Conservation (phyloP, 1,284 basidiomycete genomes). For the Microbotryomycetes sp. region DNA sequence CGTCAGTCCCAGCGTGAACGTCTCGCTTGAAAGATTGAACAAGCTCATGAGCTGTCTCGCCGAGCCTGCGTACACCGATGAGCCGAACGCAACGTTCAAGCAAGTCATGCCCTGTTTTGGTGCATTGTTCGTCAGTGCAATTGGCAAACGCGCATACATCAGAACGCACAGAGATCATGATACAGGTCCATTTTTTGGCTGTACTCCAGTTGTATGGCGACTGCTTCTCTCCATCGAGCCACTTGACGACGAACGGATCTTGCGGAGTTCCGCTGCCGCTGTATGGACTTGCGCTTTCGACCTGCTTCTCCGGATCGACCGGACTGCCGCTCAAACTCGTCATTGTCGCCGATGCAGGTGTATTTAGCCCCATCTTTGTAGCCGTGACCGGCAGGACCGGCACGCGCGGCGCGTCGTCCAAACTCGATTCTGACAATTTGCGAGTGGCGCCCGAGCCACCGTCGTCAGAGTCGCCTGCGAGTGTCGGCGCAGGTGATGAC, state of each 20-base stretch:
- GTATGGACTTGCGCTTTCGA: neutral
- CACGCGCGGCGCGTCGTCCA: neutral
- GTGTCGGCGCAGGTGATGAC: neutral
- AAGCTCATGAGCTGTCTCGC: slow-evolving; percentile 48
- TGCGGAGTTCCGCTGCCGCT: slow-evolving; percentile 38
- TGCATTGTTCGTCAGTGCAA: slow-evolving; percentile 37
- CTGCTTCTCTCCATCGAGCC: slow-evolving; percentile 52
- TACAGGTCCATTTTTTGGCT: slow-evolving; percentile 45
- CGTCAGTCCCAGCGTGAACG: slow-evolving; percentile 32
- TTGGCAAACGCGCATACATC: slow-evolving; percentile 5
- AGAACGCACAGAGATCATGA: neutral
- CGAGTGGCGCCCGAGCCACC: neutral
- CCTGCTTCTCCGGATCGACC: slow-evolving; percentile 35
- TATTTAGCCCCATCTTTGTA: neutral
- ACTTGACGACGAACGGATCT: slow-evolving; percentile 54
- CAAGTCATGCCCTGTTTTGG: slow-evolving; percentile 42
- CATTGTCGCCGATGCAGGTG: neutral
- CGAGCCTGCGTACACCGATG: slow-evolving; percentile 41
- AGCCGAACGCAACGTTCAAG: slow-evolving; percentile 52
- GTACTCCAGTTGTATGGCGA: slow-evolving; percentile 59
- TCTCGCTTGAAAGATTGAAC: slow-evolving; percentile 52
- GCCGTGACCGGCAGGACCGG: neutral
- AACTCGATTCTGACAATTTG: neutral
- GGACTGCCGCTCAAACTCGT: neutral
- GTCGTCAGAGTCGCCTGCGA: neutral